Conservation (phyloP, 495 filamentous ascomycete genomes). For the Neurospora sp. region DNA sequence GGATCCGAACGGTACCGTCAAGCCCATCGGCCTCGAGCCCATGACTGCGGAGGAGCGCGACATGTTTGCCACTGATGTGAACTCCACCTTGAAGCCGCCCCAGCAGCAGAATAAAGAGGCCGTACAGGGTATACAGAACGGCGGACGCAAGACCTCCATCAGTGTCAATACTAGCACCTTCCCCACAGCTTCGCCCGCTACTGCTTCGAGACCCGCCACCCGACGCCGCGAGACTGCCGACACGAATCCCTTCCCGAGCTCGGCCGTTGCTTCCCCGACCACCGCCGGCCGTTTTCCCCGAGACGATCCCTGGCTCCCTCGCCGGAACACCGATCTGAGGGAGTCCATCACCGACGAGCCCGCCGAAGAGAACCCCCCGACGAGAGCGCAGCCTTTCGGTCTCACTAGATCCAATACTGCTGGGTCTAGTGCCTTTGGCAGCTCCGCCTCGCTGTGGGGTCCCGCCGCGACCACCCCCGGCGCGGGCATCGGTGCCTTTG, state of each 20-base stretch:
- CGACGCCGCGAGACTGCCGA: constrained; percentile 86
- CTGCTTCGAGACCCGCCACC: constrained; percentile 53
- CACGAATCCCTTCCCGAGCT: constrained; percentile 53
- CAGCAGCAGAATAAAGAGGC: constrained; percentile 60
- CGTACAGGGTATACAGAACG: constrained; percentile 28
- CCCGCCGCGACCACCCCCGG: constrained; percentile 35
- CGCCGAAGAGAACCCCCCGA: constrained; percentile 25
- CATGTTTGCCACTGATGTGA: constrained; percentile 77
- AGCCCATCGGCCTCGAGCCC: constrained; percentile 63
- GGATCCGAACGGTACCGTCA: constrained; percentile 64
- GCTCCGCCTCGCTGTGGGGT: constrained; percentile 57
- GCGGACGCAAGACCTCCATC: constrained; percentile 64
- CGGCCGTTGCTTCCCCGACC: constrained; percentile 39
- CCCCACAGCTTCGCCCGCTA: constrained; percentile 51
- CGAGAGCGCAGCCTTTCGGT: constrained; percentile 43
- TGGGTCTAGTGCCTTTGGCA: constrained; percentile 29
- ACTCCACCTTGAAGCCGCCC: constrained; percentile 83
- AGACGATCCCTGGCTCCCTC: constrained; percentile 51
- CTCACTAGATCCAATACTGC: constrained; percentile 62
- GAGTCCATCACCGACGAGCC: constrained; percentile 40
- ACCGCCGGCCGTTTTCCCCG: constrained; percentile 36
- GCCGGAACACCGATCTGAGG: constrained; percentile 57
- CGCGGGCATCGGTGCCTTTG: constrained; percentile 75
- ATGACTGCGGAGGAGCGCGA: constrained; percentile 79
- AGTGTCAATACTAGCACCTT: constrained; percentile 42